Conservation (phyloP, 2,329 filamentous ascomycete genomes). For the Graphilbum fragrans region DNA sequence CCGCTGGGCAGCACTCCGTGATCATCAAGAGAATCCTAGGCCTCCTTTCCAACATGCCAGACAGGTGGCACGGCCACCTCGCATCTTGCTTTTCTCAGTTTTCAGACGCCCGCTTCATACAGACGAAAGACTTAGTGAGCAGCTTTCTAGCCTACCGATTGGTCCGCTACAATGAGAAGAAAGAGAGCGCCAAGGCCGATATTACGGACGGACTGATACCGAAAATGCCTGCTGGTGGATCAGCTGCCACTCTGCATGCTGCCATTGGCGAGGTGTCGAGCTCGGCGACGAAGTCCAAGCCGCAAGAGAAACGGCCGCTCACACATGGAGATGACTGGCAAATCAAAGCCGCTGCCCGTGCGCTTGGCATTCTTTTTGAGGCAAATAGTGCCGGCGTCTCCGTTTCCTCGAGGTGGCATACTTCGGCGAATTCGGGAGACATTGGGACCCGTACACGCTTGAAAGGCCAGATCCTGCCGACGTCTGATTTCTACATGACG, state of each 20-base stretch:
- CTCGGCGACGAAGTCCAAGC: slow-evolving; percentile 33
- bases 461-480: slow-evolving; percentile 59
- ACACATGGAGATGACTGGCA: slow-evolving; percentile 82
- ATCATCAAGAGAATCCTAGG: slow-evolving; percentile 79
- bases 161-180: slow-evolving; percentile 57
- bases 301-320: slow-evolving; percentile 37
- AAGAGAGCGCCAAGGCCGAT: slow-evolving; percentile 45
- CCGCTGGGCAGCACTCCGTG: slow-evolving; percentile 61
- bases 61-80: slow-evolving; percentile 64
- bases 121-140: slow-evolving; percentile 63
- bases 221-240: slow-evolving; percentile 53
- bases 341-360: slow-evolving; percentile 64
- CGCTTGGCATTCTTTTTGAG: slow-evolving; percentile 70
- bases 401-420: neutral
- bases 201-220: slow-evolving; percentile 59
- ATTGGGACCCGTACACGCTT: slow-evolving; percentile 27
- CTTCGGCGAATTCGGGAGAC: slow-evolving; percentile 9
- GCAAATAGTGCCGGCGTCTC: slow-evolving; percentile 50
- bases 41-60: slow-evolving; percentile 62
- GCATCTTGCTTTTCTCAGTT: slow-evolving; percentile 68
- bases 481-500: slow-evolving; percentile 79
- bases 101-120: slow-evolving; percentile 54
- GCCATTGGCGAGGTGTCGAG: slow-evolving; percentile 45
- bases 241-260: slow-evolving; percentile 62
- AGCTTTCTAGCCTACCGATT: slow-evolving; percentile 75